Conservation (phyloP, 2,329 filamentous ascomycete species). For the Aspergillus caelatus region DNA sequence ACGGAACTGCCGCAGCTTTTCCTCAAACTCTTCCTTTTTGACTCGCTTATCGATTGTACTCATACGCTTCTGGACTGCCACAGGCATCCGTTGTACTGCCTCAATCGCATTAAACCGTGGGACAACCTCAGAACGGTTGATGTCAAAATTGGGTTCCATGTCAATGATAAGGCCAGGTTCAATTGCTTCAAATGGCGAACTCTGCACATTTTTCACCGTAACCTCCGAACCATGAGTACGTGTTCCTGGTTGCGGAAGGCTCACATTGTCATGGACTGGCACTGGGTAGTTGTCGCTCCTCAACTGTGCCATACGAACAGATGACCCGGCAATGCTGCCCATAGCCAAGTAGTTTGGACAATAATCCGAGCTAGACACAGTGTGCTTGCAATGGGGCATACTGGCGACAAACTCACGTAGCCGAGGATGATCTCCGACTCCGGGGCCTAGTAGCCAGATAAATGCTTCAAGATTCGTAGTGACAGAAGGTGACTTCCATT, state of each 20-base stretch:
- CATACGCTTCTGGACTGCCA: constrained; percentile 34
- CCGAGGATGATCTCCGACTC: constrained; percentile 63
- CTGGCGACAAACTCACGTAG: constrained; percentile 71
- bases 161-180: constrained; percentile 47
- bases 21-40: constrained; percentile 33
- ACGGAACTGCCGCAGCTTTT: constrained; percentile 50
- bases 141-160: constrained; percentile 50
- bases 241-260: constrained; percentile 42
- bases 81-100: constrained; percentile 29
- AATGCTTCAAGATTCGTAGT: constrained; percentile 69
- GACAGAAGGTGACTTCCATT: constrained; percentile 68
- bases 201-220: constrained; percentile 11
- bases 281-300: constrained; percentile 74
- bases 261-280: constrained; percentile 65
- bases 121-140: constrained; percentile 36
- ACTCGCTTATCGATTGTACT: constrained; percentile 30
- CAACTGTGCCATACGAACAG: constrained; percentile 70
- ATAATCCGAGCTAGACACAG: constrained; percentile 74
- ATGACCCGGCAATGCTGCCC: constrained; percentile 66
- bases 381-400: constrained; percentile 66
- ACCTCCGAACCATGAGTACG: constrained; percentile 20
- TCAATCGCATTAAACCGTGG: constrained; percentile 28
- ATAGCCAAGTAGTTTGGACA: constrained; percentile 76
- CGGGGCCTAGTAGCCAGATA: constrained; percentile 79
- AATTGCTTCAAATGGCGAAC: constrained; percentile 36